phyloP scores from a whole-genome alignment of 73 alveolate species.

The Paramecium sonneborni region DNA sequence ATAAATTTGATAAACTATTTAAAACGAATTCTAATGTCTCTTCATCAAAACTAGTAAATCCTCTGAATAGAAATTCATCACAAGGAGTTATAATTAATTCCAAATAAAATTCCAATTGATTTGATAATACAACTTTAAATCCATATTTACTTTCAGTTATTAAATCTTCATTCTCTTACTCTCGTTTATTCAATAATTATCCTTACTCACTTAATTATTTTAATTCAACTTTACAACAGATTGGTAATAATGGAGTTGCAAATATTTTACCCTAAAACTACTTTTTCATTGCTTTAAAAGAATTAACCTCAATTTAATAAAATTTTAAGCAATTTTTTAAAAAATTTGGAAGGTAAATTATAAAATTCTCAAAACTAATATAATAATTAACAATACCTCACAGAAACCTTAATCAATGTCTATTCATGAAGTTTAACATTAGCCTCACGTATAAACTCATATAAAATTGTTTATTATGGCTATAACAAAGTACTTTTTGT shows the following conservation, averaged over 20 bases:
- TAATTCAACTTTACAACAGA: background rate
- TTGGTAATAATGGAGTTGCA: background rate
- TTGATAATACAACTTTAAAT: background rate
- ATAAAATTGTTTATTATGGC: background rate
- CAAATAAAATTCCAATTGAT: constrained; percentile 3
- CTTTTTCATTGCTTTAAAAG: background rate
- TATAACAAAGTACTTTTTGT: background rate
- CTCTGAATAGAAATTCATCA: background rate
- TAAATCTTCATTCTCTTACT: background rate
- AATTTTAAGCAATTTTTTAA: background rate
- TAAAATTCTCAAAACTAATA: background rate
- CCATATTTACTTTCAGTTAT: background rate
- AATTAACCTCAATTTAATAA: background rate
- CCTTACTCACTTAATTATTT: background rate
- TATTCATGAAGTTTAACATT: background rate
- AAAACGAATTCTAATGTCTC: background rate
- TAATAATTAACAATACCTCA: background rate
- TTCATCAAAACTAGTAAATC: constrained; percentile 17
- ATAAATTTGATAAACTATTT: background rate
- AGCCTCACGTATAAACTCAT: background rate
- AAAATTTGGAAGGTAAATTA: background rate
- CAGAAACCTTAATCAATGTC: background rate
- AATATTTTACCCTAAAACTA: background rate
- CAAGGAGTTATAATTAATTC: background rate
- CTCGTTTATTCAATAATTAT: background rate